phyloP scores from a whole-genome alignment of 2,329 filamentous ascomycete species.

The Fusarium burgessii region DNA sequence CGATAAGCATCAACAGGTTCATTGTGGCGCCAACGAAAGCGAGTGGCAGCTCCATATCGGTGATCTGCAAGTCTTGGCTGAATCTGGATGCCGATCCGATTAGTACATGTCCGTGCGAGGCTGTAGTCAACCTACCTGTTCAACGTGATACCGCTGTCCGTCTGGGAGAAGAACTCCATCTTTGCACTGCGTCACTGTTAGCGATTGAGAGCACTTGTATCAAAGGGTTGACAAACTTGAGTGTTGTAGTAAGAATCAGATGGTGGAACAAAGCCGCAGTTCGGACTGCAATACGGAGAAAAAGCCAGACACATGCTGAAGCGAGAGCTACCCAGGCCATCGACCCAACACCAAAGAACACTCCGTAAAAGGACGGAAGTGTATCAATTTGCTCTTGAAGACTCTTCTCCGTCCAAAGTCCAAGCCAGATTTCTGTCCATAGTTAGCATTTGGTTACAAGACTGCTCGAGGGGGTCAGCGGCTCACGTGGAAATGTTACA shows the following conservation, averaged over 20 bases:
- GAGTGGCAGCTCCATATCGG: constrained; percentile 1
- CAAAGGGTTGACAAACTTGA: not conserved
- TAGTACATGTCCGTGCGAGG: not conserved
- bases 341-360: not conserved
- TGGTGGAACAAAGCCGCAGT: not conserved
- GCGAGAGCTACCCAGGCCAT: not conserved
- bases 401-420: not conserved
- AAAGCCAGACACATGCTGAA: not conserved
- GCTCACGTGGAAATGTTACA: not conserved
- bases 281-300: not conserved
- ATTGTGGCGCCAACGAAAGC: not conserved
- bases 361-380: accelerated
- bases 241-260: not conserved
- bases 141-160: not conserved
- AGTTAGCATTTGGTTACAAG: accelerated
- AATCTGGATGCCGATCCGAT: not conserved
- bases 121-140: not conserved
- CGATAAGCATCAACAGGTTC: not conserved
- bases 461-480: accelerated
- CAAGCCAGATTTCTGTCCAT: not conserved
- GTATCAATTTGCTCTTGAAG: not conserved
- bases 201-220: accelerated
- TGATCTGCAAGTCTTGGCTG: constrained; percentile 7
- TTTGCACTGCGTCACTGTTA: not conserved
- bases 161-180: constrained; percentile 1